Base-by-base conservation (phyloP, 2,329 filamentous ascomycete genomes). In the Camillea tinctor region DNA sequence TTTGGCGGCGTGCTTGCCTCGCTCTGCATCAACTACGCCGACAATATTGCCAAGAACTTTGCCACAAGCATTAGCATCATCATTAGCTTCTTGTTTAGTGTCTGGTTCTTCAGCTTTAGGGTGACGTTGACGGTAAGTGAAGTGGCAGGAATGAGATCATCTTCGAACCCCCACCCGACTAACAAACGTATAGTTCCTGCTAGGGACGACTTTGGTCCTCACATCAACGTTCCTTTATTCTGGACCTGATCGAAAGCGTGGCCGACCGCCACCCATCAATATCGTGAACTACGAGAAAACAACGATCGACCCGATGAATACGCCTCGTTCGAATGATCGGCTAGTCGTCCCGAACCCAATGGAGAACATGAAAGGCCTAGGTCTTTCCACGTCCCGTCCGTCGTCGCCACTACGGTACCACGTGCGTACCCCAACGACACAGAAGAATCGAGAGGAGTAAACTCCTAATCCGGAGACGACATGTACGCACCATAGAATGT, bases 11-110 rank as follows among this genome's bases (percentile, higher is more conserved):
- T 98, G 24, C 79, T 96, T n/a, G 88, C 92, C 9, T 90, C 90
- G 1, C 82, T 95, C 61, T 91, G 89, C 72, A 89, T 95, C 74
- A 91, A 89, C 64, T 91, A 92, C 72, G 88, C 90, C 4, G 90
- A 95, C 77, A 96, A 95, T 71, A 96, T 96, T 72, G 89, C 92
- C 60, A 96, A 96, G 80, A 97, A 95, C 73, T 93, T 96, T 76
- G 93, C 94, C 4, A 94, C 93, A 4, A 95, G 91, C 69, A 91
- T 96, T 63, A 97, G 92, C 71, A 96, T 98, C 63, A 81, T 97
- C 58, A 79, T 97, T 54, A 96, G 91, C 72, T 93, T 93, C 64
- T 66, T 97, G 15, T 91, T 91, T 56, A 97, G 93, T 71, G 84
- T 96, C 1, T 88, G 87, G 76, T 89, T 97, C 66, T 97, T 98